phyloP scores from a whole-genome alignment of 2,329 filamentous ascomycete species.

The Cladorrhinum sp. region DNA sequence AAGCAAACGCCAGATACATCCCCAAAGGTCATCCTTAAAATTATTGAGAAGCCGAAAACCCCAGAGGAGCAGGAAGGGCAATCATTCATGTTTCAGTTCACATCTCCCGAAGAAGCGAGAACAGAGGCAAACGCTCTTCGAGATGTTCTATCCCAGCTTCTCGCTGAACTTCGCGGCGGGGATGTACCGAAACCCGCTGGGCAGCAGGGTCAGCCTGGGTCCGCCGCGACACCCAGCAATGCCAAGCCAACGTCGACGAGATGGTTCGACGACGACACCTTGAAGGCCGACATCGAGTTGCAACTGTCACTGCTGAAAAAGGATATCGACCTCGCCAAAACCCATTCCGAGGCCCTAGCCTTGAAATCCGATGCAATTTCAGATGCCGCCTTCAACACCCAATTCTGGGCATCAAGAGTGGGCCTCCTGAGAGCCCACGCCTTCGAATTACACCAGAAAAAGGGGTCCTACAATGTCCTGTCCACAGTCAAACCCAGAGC shows the following conservation, averaged over 20 bases:
- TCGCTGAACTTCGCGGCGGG: slow-evolving; percentile 63
- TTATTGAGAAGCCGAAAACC: slow-evolving; percentile 69
- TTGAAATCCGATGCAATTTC: slow-evolving; percentile 84
- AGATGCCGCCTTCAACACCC: slow-evolving; percentile 75
- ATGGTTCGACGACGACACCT: slow-evolving; percentile 76
- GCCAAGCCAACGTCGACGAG: slow-evolving; percentile 50
- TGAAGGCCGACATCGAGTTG: slow-evolving; percentile 75
- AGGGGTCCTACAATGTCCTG: slow-evolving; percentile 89
- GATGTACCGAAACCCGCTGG: slow-evolving; percentile 51
- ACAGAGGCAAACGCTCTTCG: slow-evolving; percentile 83
- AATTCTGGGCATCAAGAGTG: slow-evolving; percentile 91
- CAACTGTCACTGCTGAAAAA: slow-evolving; percentile 87
- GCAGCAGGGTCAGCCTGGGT: slow-evolving; percentile 28
- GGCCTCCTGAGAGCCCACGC: slow-evolving; percentile 85
- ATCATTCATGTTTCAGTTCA: slow-evolving; percentile 86
- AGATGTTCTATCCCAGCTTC: slow-evolving; percentile 73
- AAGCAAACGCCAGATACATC: slow-evolving; percentile 90
- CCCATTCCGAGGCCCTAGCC: slow-evolving; percentile 79
- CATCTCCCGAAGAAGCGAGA: slow-evolving; percentile 69
- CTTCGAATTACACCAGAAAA: slow-evolving; percentile 80
- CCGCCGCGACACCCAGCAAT: slow-evolving; percentile 58
- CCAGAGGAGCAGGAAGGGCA: slow-evolving; percentile 44
- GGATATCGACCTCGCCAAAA: slow-evolving; percentile 70
- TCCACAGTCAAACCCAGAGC: slow-evolving; percentile 81
- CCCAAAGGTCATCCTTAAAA: slow-evolving; percentile 89